Evolutionary conservation across 176 grass and related monocot species (phyloP).

Genomic region (Leersia perrieri): DNA sequence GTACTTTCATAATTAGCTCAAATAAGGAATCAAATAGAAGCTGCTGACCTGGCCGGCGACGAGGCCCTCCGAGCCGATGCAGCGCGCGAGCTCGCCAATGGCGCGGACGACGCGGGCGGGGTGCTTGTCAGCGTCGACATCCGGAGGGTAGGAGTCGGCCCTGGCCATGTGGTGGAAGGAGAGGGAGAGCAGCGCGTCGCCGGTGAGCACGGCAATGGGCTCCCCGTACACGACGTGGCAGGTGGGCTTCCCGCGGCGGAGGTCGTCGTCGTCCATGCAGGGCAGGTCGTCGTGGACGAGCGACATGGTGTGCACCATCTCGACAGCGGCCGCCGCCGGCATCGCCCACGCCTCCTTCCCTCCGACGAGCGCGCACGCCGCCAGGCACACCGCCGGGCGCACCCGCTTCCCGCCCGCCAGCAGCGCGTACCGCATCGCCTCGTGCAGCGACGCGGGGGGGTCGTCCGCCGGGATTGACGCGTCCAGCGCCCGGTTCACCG

Average conservation of each 20-base stretch:
- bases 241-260: constrained; percentile 65
- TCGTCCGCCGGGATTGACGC: constrained; percentile 36
- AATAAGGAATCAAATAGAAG: constrained; percentile 28
- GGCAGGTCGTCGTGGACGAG: constrained; percentile 82
- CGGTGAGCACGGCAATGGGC: constrained; percentile 69
- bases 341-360: constrained; percentile 56
- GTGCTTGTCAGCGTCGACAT: constrained; percentile 48
- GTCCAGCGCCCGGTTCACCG: constrained; percentile 61
- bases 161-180: constrained; percentile 58
- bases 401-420: constrained; percentile 82
- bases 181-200: constrained; percentile 68
- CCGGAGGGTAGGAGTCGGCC: constrained; percentile 46
- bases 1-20: not conserved
- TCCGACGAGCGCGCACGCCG: constrained; percentile 56
- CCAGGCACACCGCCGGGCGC: constrained; percentile 63
- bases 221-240: constrained; percentile 72
- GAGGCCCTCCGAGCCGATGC: constrained; percentile 68
- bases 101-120: constrained; percentile 60
- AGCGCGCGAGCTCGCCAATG: constrained; percentile 63
- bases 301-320: constrained; percentile 94
- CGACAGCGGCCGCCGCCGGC: constrained; percentile 51
- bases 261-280: constrained; percentile 87
- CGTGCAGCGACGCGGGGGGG: constrained; percentile 48
- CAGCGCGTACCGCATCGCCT: constrained; percentile 82
- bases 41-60: constrained; percentile 65